Evolutionary conservation across 805 yeast species (phyloP).

Genomic region (Lipomyces orientalis): DNA sequence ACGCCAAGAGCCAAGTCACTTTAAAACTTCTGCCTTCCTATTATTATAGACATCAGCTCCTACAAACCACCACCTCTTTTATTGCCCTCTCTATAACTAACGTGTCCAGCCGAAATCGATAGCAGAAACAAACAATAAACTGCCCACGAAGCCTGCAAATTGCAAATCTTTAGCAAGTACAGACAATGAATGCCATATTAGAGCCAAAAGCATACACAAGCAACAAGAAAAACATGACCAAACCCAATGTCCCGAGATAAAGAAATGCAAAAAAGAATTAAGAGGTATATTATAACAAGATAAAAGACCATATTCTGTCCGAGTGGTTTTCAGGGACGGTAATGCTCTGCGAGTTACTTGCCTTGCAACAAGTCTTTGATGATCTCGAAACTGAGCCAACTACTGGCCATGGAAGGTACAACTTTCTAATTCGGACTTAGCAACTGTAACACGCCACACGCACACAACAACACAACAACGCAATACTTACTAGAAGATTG

Average conservation of each 20-base stretch:
- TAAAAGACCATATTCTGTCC: not conserved
- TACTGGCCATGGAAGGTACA: constrained; percentile 94
- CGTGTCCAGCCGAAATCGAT: not conserved
- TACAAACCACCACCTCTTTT: not conserved
- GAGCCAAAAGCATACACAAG: not conserved
- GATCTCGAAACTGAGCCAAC: constrained; percentile 87
- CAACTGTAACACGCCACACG: not conserved
- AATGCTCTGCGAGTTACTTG: constrained; percentile 2
- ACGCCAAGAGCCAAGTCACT: no score
- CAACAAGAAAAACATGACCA: not conserved
- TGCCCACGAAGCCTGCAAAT: not conserved
- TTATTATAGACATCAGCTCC: no score
- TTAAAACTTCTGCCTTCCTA: no score
- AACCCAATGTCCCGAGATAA: not conserved
- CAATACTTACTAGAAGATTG: constrained; percentile 36
- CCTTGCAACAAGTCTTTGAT: constrained; percentile 53
- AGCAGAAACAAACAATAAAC: not conserved
- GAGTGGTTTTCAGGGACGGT: not conserved
- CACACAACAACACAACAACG: not conserved
- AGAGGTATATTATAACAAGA: not conserved
- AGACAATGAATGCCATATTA: not conserved
- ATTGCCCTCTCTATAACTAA: not conserved
- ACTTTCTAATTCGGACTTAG: constrained; percentile 62
- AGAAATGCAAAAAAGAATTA: constrained; percentile 12
- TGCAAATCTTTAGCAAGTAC: not conserved